A percentile compares a stretch with the other conserved stretches of the same genome.
These are phyloP conservation scores for Hanseniaspora gamundiae DNA, from an alignment of 1,139 yeast genomes.

Conservation along the genomic window DNA sequence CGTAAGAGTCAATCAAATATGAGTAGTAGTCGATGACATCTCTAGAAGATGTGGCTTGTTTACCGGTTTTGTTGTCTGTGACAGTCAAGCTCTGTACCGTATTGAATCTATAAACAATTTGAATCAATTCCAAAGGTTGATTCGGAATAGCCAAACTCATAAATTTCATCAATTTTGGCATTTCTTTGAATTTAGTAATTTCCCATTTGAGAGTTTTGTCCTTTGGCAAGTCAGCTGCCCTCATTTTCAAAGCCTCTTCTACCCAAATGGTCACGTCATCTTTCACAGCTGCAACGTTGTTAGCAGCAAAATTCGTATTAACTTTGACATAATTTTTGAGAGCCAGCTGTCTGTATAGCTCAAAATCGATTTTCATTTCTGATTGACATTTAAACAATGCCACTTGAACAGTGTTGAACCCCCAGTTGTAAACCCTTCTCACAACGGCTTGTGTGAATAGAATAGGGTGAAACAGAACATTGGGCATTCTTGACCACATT, in stretches of 20 bases:
- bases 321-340: slow-evolving; percentile 53
- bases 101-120: slow-evolving; percentile 63
- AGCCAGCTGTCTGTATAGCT: slow-evolving; percentile 64
- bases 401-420: slow-evolving; percentile 52
- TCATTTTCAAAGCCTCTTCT: slow-evolving; percentile 40
- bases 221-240: slow-evolving; percentile 45
- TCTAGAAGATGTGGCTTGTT: slow-evolving; percentile 38
- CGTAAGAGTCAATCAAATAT: slow-evolving; percentile 61
- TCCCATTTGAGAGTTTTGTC: slow-evolving; percentile 47
- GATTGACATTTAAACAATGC: slow-evolving; percentile 53
- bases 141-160: slow-evolving; percentile 57
- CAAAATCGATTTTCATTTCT: slow-evolving; percentile 50
- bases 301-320: slow-evolving; percentile 54
- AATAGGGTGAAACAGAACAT: slow-evolving; percentile 30
- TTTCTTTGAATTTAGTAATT: slow-evolving; percentile 49
- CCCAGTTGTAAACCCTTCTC: slow-evolving; percentile 41
- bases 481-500: slow-evolving; percentile 33
- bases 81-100: slow-evolving; percentile 59
- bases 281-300: slow-evolving; percentile 32
- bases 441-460: slow-evolving; percentile 30
- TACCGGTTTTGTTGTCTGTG: slow-evolving; percentile 34
- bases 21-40: slow-evolving; percentile 65
- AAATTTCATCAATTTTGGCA: slow-evolving; percentile 63
- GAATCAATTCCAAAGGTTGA: slow-evolving; percentile 50
- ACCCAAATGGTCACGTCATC: slow-evolving; percentile 43